Percentiles rank a stretch among this genome's conserved stretches.
These are phyloP conservation scores for Alternaria atra DNA, from an alignment of 2,329 filamentous ascomycete genomes.

Conservation along the genomic window DNA sequence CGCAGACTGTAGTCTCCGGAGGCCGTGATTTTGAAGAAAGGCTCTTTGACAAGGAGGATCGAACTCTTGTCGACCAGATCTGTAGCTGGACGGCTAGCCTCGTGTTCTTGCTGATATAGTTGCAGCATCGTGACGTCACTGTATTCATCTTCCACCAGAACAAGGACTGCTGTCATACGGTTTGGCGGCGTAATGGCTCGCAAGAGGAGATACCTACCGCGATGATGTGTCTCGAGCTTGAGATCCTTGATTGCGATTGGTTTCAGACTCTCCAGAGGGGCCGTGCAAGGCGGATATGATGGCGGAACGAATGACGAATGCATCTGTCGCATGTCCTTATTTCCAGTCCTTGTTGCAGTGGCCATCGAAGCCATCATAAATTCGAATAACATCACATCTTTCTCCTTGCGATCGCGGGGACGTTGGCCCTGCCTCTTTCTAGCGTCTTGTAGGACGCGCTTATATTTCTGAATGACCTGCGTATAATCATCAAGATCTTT, in stretches of 20 bases:
- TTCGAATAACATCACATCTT: slow-evolving; percentile 11
- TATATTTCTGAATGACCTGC: slow-evolving; percentile 9
- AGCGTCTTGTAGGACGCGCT: slow-evolving; percentile 13
- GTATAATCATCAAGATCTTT: slow-evolving; percentile 1
- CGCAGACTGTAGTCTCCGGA: slow-evolving; percentile 57
- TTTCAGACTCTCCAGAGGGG: slow-evolving; percentile 19
- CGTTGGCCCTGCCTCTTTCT: slow-evolving; percentile 18
- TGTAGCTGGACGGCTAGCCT: slow-evolving; percentile 25
- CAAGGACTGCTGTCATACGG: slow-evolving; percentile 17
- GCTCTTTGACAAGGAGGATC: slow-evolving; percentile 55
- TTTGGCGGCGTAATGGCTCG: slow-evolving; percentile 37
- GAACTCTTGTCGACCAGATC: slow-evolving; percentile 47
- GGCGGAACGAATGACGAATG: slow-evolving; percentile 27
- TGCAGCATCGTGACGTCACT: slow-evolving; percentile 12
- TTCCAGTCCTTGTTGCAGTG: background rate
- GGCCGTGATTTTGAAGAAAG: slow-evolving; percentile 58
- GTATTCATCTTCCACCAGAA: slow-evolving; percentile 21
- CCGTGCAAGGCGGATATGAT: slow-evolving; percentile 29
- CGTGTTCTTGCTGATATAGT: slow-evolving; percentile 48
- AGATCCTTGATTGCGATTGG: slow-evolving; percentile 45
- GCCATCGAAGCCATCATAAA: slow-evolving; percentile 21
- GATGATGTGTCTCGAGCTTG: slow-evolving; percentile 53
- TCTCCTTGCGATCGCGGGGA: slow-evolving; percentile 22
- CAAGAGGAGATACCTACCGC: slow-evolving; percentile 48
- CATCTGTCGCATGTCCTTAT: slow-evolving; percentile 2